Evolutionary conservation across 2,329 filamentous ascomycete species (phyloP).

Genomic region (Diplodia corticola): DNA sequence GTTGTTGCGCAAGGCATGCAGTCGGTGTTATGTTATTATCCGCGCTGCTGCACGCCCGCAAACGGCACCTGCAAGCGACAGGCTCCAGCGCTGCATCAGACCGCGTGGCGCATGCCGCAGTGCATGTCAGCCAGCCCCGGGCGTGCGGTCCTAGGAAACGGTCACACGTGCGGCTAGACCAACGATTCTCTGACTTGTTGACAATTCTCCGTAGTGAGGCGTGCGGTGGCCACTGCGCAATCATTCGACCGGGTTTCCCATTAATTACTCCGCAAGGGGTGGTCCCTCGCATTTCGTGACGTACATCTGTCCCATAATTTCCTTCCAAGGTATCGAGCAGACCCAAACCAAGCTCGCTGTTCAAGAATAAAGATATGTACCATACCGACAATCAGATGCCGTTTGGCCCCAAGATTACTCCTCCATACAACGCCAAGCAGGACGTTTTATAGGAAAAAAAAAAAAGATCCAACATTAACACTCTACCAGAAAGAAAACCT

Average conservation of each 20-base stretch:
- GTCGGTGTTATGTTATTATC: neutral
- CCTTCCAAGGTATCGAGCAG: neutral
- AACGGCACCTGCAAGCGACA: neutral
- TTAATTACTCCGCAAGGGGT: neutral
- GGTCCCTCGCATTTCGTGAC: neutral
- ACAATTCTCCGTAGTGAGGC: neutral
- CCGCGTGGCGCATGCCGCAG: neutral
- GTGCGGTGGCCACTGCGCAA: neutral
- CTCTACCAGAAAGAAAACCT: neutral
- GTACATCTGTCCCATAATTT: neutral
- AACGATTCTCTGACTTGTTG: neutral
- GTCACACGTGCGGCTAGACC: neutral
- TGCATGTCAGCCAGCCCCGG: constrained; percentile 4
- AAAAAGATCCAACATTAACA: neutral
- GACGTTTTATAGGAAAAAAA: neutral
- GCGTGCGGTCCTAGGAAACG: neutral
- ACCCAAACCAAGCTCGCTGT: neutral
- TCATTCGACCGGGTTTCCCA: neutral
- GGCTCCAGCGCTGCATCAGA: neutral
- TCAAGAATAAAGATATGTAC: neutral
- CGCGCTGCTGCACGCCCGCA: neutral
- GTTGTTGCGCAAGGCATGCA: neutral
- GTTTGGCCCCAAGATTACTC: neutral
- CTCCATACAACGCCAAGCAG: neutral
- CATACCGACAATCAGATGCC: neutral